These are phyloP conservation scores for Eucalyptus marginata DNA, from an alignment of 345 rosid species.

Conservation along the genomic window DNA sequence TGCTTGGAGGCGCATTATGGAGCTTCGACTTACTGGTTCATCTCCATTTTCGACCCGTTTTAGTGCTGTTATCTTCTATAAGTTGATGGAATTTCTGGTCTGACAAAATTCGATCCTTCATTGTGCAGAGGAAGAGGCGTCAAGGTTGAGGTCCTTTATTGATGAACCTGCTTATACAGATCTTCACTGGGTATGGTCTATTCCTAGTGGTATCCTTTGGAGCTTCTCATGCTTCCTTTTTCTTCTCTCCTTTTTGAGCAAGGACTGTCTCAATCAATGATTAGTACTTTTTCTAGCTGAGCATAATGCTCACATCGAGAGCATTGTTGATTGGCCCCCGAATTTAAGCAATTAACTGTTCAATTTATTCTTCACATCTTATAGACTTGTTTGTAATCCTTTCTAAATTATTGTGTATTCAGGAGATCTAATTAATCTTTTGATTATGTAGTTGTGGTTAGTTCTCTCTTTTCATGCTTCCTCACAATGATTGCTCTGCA, in stretches of 20 bases:
- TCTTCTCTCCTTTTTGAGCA: background rate
- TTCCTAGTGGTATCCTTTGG: background rate
- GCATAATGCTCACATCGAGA: background rate
- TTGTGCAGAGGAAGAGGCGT: slow-evolving; percentile 82
- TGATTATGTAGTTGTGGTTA: background rate
- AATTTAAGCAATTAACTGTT: background rate
- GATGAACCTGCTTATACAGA: slow-evolving; percentile 87
- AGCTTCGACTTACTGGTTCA: slow-evolving; percentile 78
- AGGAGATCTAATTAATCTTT: background rate
- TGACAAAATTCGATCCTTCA: no score
- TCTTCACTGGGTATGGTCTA: slow-evolving; percentile 78
- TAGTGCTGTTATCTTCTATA: background rate
- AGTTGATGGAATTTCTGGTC: background rate
- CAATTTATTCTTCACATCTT: background rate
- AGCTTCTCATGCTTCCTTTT: background rate
- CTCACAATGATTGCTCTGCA: slow-evolving; percentile 3
- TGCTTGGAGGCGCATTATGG: slow-evolving; percentile 79
- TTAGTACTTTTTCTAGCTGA: background rate
- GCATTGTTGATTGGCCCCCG: background rate
- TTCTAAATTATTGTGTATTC: background rate
- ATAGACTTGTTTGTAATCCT: background rate
- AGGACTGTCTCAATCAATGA: background rate
- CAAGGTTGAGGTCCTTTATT: slow-evolving; percentile 45
- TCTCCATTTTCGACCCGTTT: background rate
- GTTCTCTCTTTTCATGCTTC: background rate